Evolutionary conservation across 805 yeast genomes (phyloP).

Genomic region (Grigorovia yakushimaensis): DNA sequence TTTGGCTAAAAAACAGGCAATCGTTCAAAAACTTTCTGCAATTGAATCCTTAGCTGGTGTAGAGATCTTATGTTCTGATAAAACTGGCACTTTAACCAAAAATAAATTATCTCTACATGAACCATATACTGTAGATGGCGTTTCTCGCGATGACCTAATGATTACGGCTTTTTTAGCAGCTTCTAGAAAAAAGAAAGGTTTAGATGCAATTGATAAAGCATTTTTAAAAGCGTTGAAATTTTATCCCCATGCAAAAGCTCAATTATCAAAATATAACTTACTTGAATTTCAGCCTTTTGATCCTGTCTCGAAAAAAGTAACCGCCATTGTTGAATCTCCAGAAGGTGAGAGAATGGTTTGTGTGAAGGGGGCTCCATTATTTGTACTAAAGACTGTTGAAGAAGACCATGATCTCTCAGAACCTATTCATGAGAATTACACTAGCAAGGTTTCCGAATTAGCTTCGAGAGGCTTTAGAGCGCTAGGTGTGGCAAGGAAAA

Average conservation of each 20-base stretch:
- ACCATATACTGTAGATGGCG: slow-evolving; percentile 97
- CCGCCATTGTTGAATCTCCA: slow-evolving; percentile 91
- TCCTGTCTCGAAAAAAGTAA: slow-evolving; percentile 95
- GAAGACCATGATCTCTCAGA: slow-evolving; percentile 95
- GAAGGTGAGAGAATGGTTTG: slow-evolving; percentile 90
- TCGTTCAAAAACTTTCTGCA: slow-evolving; percentile 93
- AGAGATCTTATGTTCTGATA: slow-evolving; percentile 94
- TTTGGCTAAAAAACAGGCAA: slow-evolving; percentile 93
- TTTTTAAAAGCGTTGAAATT: slow-evolving; percentile 80
- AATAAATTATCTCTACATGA: slow-evolving; percentile 91
- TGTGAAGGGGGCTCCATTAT: slow-evolving; percentile 98
- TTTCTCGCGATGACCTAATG: slow-evolving; percentile 91
- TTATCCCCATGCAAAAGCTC: slow-evolving; percentile 89
- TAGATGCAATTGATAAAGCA: slow-evolving; percentile 95
- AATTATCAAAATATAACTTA: slow-evolving; percentile 88
- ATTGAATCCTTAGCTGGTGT: slow-evolving; percentile 97
- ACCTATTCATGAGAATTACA: slow-evolving; percentile 86
- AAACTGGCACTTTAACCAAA: slow-evolving; percentile 96
- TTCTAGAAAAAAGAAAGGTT: slow-evolving; percentile 95
- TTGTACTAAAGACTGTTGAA: slow-evolving; percentile 92
- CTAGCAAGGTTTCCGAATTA: slow-evolving; percentile 94
- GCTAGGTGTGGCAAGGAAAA: slow-evolving; percentile 97
- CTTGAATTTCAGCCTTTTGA: slow-evolving; percentile 95
- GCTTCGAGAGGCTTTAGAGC: slow-evolving; percentile 98
- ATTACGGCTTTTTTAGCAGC: slow-evolving; percentile 97